Percentiles rank a stretch among this genome's conserved stretches.
Conservation (phyloP, 805 yeast genomes). For the Candida nanaspora region DNA sequence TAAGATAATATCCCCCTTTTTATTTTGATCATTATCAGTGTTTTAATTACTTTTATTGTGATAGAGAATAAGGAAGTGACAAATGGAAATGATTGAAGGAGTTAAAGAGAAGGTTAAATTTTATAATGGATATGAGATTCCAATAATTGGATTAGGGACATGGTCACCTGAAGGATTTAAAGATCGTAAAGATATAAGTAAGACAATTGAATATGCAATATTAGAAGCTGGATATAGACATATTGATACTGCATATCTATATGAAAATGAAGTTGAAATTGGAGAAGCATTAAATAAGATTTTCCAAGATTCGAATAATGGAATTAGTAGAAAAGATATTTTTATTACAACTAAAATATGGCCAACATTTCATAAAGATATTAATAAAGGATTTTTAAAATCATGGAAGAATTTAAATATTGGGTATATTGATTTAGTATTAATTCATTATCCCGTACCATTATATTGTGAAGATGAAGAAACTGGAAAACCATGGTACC, state of each 20-base stretch:
- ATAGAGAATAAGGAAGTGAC: not conserved
- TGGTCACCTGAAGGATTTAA: conserved; percentile 11
- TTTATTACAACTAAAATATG: conserved; percentile 14
- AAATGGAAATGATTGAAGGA: not conserved
- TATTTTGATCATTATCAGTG: not conserved
- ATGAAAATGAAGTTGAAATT: conserved; percentile 33
- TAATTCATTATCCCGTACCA: conserved; percentile 41
- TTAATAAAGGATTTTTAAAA: conserved; percentile 26
- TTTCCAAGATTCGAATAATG: conserved; percentile 4
- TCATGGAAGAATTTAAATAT: conserved; percentile 29
- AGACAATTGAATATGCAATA: conserved; percentile 9
- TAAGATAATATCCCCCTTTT: too few species aligned
- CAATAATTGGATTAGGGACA: conserved; percentile 17
- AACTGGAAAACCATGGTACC: conserved; percentile 6
- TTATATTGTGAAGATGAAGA: conserved; percentile 20
- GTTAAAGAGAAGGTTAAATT: conserved; percentile 1
- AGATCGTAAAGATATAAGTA: not conserved
- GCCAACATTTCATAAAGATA: conserved; percentile 26
- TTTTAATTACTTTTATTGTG: too few species aligned
- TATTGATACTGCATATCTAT: conserved; percentile 35
- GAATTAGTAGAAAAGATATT: conserved; percentile 6
- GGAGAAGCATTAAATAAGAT: conserved; percentile 28
- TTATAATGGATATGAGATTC: conserved; percentile 15
- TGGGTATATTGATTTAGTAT: conserved; percentile 37
- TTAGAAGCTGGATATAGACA: conserved; percentile 34